Conservation (phyloP, 306 rosid species). For the Inga oerstediana region DNA sequence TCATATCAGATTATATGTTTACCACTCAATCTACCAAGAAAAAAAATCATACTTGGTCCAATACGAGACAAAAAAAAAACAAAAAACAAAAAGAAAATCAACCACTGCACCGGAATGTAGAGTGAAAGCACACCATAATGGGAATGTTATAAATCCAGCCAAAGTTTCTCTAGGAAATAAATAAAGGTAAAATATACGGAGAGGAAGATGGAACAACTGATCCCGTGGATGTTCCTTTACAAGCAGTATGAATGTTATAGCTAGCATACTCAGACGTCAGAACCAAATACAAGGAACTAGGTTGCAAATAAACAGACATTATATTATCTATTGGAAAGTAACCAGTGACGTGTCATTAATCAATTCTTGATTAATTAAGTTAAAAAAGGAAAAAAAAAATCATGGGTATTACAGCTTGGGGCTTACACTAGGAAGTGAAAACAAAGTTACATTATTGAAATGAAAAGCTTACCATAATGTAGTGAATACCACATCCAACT, state of each 20-base stretch:
- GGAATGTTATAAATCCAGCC: neutral
- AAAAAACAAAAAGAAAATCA: neutral
- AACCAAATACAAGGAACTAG: neutral
- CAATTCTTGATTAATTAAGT: neutral
- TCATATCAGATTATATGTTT: neutral
- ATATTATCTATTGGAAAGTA: neutral
- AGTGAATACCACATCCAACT: constrained; percentile 67
- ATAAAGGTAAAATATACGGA: neutral
- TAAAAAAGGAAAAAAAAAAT: neutral
- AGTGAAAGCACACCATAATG: neutral
- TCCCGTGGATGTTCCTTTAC: neutral
- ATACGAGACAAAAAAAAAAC: neutral
- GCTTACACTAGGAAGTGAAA: neutral
- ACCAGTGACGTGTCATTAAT: neutral
- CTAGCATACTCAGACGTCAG: neutral
- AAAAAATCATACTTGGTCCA: neutral
- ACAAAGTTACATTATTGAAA: neutral
- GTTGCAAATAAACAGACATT: neutral
- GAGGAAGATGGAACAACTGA: neutral
- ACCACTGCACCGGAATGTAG: neutral
- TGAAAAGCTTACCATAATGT: constrained; percentile 57
- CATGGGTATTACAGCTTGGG: neutral
- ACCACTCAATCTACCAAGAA: neutral
- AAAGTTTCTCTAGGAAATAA: neutral
- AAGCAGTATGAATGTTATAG: neutral